Evolutionary conservation across 2,329 filamentous ascomycete genomes (phyloP), one percentile per base, ranked within the genome.

Genomic region (Chaetoscypha palmicola): DNA sequence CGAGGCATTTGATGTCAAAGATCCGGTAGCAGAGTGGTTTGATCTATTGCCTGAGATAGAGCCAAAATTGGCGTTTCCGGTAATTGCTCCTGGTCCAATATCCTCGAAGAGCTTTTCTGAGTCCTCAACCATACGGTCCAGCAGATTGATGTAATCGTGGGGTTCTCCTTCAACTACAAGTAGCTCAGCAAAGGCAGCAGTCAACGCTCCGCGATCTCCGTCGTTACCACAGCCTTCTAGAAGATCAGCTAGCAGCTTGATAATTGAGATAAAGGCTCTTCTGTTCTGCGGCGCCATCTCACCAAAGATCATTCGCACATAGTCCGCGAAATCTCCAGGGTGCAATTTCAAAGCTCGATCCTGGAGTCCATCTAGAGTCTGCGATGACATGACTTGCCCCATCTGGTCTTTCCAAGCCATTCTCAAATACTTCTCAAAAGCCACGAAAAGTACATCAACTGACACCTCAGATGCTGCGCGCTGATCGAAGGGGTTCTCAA

Each of bases 201-300:
- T 96, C 55, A 97, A 67, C 17, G 87, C 86, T 38, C 91, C 91
- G 37, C 90, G 77, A 61, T 96, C 91, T 23, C 88, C 85, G 59
- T 96, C 91, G 57, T 94, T 95, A 39, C 83, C 83, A 53, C 89
- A 95, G 2, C 87, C 89, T 52, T 94, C 89, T 5, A 96, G 75
- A 22, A 97, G 70, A 59, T 95, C 88, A 1, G 87, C 86, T 19
- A 97, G 72, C 23, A 97, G 73, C 58, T 88, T 91, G 59, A 96
- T 82, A 39, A 95, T 76, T 1, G 84, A 79, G 28, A 84, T 83
- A 52, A 96, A 86, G 1, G 90, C 89, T 48, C 90, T 78, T 51
- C 77, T 72, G 52, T 83, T 83, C 55, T 83, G 80, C 0, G 80
- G 79, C 11, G 79, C 76, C 76, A 83, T 80, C 49, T 83, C 79